Conservation (phyloP, 306 rosid species). For the Acacia confusa region DNA sequence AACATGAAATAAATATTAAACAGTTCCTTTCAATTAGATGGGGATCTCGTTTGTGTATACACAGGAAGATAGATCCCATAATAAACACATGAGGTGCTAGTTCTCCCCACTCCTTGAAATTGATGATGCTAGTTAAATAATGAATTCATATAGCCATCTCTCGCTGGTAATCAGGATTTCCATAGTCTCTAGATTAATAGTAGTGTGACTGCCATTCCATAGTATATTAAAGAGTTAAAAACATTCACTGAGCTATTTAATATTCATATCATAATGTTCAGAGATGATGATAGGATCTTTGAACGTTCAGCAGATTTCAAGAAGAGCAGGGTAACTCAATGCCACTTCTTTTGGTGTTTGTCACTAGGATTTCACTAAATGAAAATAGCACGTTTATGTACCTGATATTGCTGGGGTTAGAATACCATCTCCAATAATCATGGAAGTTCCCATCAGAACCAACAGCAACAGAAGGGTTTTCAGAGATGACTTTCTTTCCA, state of each 20-base stretch:
- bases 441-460: slow-evolving; percentile 92
- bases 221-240: background rate
- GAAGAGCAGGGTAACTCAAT: background rate
- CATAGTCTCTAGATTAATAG: background rate
- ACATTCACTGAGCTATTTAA: background rate
- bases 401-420: slow-evolving; percentile 98
- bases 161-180: background rate
- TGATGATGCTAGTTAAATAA: background rate
- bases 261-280: background rate
- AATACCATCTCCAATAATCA: slow-evolving; percentile 97
- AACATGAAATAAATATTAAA: background rate
- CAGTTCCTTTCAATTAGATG: background rate
- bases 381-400: slow-evolving; percentile 31
- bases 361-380: background rate
- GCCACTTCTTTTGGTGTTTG: background rate
- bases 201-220: background rate
- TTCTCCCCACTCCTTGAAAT: background rate
- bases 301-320: background rate
- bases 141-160: background rate
- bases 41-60: background rate
- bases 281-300: background rate
- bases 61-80: background rate
- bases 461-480: slow-evolving; percentile 71
- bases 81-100: background rate
- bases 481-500: slow-evolving; percentile 65